Conservation (phyloP, 371 early-diverging fungal species). For the Rhizopus arrhizus region DNA sequence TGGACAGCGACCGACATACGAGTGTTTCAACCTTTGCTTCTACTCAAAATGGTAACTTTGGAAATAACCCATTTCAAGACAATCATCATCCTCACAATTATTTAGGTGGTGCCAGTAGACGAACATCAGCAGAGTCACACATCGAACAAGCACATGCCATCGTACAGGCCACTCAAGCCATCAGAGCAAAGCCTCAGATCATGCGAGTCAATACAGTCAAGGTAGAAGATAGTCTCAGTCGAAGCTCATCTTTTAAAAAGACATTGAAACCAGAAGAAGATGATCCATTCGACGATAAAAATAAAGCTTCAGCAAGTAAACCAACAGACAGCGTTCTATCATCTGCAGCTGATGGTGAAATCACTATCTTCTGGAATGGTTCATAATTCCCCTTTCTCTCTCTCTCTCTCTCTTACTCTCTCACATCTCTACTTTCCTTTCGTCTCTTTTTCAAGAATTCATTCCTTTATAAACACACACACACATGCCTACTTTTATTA, state of each 20-base stretch:
- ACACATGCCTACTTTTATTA: no score
- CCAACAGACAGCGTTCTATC: constrained; percentile 44
- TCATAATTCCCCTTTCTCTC: constrained; percentile 8
- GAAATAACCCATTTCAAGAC: background rate
- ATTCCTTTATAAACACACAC: no score
- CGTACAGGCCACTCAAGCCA: constrained; percentile 42
- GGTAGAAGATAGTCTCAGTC: constrained; percentile 21
- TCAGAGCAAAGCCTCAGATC: constrained; percentile 47
- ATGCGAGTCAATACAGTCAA: constrained; percentile 52
- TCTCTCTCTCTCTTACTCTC: no score
- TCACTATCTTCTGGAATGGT: constrained; percentile 53
- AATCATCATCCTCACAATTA: constrained; percentile 12
- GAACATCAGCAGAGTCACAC: constrained; percentile 32
- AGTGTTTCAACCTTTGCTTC: constrained; percentile 2
- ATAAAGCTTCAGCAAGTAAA: constrained; percentile 19
- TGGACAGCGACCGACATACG: background rate
- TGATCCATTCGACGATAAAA: constrained; percentile 45
- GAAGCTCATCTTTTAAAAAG: constrained; percentile 35
- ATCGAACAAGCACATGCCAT: constrained; percentile 24
- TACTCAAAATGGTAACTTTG: background rate
- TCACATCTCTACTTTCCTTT: no score
- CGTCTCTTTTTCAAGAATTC: no score
- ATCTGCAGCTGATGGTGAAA: constrained; percentile 51
- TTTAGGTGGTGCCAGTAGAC: constrained; percentile 14
- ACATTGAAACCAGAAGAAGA: constrained; percentile 24